These are phyloP conservation scores for Fusarium sp. DNA, from an alignment of 2,329 filamentous ascomycete species.

Conservation along the genomic window DNA sequence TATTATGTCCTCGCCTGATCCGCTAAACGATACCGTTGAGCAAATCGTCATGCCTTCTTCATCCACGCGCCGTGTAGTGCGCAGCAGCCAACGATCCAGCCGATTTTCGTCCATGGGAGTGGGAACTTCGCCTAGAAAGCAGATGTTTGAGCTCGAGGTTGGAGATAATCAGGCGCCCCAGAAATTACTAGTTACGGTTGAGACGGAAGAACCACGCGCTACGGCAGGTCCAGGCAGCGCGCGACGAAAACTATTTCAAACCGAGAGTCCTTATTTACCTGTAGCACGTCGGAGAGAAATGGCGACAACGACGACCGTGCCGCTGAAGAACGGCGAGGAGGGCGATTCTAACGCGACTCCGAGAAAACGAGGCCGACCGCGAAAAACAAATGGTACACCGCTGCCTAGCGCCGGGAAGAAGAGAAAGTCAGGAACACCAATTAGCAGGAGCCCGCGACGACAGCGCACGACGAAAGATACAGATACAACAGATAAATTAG, in stretches of 20 bases:
- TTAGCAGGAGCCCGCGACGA: slow-evolving; percentile 55
- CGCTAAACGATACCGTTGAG: slow-evolving; percentile 60
- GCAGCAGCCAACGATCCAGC: slow-evolving; percentile 61
- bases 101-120: slow-evolving; percentile 55
- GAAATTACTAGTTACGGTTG: slow-evolving; percentile 69
- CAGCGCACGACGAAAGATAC: slow-evolving; percentile 52
- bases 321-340: slow-evolving; percentile 62
- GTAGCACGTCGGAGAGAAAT: slow-evolving; percentile 55
- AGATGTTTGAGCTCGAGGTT: slow-evolving; percentile 70
- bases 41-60: slow-evolving; percentile 56
- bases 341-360: slow-evolving; percentile 57
- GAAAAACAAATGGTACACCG: slow-evolving; percentile 68
- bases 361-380: slow-evolving; percentile 62
- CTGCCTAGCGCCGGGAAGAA: slow-evolving; percentile 60
- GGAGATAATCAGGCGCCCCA: slow-evolving; percentile 66
- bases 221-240: slow-evolving; percentile 54
- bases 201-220: slow-evolving; percentile 61
- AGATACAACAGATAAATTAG: slow-evolving; percentile 49
- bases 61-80: slow-evolving; percentile 60
- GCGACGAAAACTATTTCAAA: slow-evolving; percentile 62
- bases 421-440: slow-evolving; percentile 64
- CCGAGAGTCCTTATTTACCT: slow-evolving; percentile 58
- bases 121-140: slow-evolving; percentile 66
- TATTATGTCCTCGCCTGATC: slow-evolving; percentile 67
- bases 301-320: slow-evolving; percentile 66